A percentile compares a stretch with the other conserved stretches of the same genome.
These are phyloP conservation scores for Stentor coeruleus DNA, from an alignment of 73 alveolate genomes.

Conservation along the genomic window DNA sequence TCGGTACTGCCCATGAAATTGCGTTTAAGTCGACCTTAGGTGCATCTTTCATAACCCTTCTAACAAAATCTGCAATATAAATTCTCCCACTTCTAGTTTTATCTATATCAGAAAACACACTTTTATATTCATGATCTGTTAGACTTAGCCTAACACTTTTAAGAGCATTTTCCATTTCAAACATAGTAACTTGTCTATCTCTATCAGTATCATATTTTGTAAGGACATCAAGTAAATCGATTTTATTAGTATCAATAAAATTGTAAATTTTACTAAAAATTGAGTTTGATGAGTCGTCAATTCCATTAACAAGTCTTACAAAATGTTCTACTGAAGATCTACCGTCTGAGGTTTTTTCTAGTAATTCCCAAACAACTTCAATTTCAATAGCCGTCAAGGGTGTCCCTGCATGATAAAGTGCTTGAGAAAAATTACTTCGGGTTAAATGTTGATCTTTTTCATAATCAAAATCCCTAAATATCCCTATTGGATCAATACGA, in stretches of 20 bases:
- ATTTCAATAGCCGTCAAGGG: constrained; percentile 8
- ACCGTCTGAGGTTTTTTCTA: background rate
- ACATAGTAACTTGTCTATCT: background rate
- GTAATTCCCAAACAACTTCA: constrained; percentile 7
- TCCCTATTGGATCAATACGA: background rate
- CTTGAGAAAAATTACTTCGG: background rate
- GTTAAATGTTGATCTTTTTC: constrained; percentile 22
- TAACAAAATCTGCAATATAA: background rate
- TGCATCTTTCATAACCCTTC: background rate
- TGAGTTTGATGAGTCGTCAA: background rate
- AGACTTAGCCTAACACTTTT: background rate
- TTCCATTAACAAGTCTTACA: background rate
- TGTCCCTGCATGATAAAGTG: background rate
- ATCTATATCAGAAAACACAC: background rate
- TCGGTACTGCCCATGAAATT: constrained; percentile 14
- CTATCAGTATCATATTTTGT: background rate
- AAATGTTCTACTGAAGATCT: constrained; percentile 16
- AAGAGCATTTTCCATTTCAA: background rate
- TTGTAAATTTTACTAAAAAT: background rate
- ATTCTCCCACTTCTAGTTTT: background rate
- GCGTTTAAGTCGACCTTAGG: background rate
- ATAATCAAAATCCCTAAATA: constrained; percentile 18
- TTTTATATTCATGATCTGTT: background rate
- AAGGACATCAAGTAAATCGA: background rate
- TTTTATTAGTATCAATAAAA: background rate